A percentile compares a stretch with the other conserved stretches of the same genome.
Conservation (phyloP, 805 yeast genomes). For the Candida cerambycidarum region DNA sequence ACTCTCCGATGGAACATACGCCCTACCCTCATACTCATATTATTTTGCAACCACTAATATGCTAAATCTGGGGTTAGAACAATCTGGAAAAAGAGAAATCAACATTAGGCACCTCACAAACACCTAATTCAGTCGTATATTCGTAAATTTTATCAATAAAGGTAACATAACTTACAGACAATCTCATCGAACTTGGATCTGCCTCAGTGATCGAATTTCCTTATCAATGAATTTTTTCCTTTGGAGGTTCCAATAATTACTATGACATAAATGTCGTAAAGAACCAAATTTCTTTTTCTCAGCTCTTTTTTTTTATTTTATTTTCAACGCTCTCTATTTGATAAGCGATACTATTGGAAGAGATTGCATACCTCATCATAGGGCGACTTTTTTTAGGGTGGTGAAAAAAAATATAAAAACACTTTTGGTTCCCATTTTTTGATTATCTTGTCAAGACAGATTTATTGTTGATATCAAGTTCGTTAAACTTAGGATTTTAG, state of each 20-base stretch:
- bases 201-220: background rate
- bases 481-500: background rate
- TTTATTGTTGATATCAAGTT: constrained; percentile 2
- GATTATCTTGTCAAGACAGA: constrained; percentile 1
- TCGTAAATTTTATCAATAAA: no score
- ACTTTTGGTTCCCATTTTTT: background rate
- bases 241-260: constrained; percentile 1
- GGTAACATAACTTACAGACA: no score
- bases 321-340: constrained; percentile 2
- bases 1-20: background rate
- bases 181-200: no score
- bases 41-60: background rate
- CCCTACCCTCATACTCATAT: background rate
- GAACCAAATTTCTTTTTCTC: background rate
- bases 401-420: constrained; percentile 6
- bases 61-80: background rate
- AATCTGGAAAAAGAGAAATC: background rate
- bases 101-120: background rate
- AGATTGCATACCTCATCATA: constrained; percentile 5
- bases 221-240: constrained; percentile 6
- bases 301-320: background rate
- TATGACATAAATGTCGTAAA: constrained; percentile 3
- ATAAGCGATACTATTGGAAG: constrained; percentile 7
- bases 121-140: no score
- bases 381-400: background rate